Conservation (phyloP, 1,284 basidiomycete species). For the Sporisorium iseilematis-ciliati region DNA sequence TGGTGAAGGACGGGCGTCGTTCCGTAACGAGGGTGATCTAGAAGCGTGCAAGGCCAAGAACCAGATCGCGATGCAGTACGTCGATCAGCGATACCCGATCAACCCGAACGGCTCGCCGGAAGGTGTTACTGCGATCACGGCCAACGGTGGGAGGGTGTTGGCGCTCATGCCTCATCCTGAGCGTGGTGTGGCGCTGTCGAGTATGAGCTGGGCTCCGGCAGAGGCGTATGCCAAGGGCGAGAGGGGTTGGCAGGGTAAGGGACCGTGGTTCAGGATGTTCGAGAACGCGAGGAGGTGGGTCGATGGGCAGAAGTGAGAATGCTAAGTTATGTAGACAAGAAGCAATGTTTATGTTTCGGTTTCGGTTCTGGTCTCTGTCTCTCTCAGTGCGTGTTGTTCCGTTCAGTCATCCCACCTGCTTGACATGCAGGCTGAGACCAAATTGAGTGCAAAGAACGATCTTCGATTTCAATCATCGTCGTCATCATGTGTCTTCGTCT, state of each 20-base stretch:
- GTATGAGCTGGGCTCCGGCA: constrained; percentile 69
- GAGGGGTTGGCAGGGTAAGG: constrained; percentile 73
- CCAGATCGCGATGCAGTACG: constrained; percentile 62
- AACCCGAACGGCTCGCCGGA: constrained; percentile 94
- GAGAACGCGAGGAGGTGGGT: constrained; percentile 79
- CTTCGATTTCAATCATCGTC: constrained; percentile 10
- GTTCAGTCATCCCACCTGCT: no score
- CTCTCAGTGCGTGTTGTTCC: no score
- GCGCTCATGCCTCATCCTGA: constrained; percentile 88
- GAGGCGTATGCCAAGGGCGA: constrained; percentile 25
- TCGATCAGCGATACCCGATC: constrained; percentile 63
- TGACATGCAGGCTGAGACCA: no score
- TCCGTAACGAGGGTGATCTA: constrained; percentile 69
- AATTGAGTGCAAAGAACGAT: background rate
- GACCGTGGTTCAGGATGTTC: constrained; percentile 96
- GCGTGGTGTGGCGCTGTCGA: constrained; percentile 62
- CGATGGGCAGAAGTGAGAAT: constrained; percentile 22
- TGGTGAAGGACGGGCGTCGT: constrained; percentile 90
- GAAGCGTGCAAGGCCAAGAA: constrained; percentile 33
- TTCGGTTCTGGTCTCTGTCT: no score
- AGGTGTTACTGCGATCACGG: constrained; percentile 90
- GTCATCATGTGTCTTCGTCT: background rate
- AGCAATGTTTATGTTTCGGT: background rate
- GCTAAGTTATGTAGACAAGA: no score
- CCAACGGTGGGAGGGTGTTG: constrained; percentile 85